phyloP scores from a whole-genome alignment of 139 green algal genomes.

The Eudorina sp. region DNA sequence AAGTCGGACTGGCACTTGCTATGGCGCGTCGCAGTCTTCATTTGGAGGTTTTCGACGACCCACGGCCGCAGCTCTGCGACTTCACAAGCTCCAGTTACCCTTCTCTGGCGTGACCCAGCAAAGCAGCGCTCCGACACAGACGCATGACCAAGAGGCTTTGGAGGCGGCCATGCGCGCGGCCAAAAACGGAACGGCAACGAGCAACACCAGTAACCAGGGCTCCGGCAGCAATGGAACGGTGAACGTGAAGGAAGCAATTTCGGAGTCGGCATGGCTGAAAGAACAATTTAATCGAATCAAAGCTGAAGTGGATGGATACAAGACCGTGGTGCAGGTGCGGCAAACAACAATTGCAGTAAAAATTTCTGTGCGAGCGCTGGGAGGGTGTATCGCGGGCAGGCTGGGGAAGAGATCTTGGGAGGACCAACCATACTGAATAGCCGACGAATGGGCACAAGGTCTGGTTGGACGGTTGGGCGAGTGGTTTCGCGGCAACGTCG shows the following conservation, averaged over 20 bases:
- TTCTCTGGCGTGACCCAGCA: background rate
- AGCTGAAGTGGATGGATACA: slow-evolving; percentile 1
- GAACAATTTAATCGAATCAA: slow-evolving; percentile 19
- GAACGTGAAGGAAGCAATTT: background rate
- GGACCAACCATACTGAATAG: too few relatives aligned
- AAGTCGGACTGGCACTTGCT: background rate
- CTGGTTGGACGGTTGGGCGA: too few relatives aligned
- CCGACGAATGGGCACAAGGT: too few relatives aligned
- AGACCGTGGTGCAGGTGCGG: too few relatives aligned
- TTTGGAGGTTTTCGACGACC: background rate
- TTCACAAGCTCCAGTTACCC: background rate
- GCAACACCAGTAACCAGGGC: too few relatives aligned
- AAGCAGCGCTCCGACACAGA: background rate
- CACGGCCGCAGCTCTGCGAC: background rate
- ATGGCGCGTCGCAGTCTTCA: background rate
- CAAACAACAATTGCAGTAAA: too few relatives aligned
- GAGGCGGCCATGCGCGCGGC: slow-evolving; percentile 20
- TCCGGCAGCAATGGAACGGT: background rate
- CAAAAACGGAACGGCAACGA: background rate
- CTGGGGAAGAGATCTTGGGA: too few relatives aligned
- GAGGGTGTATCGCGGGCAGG: too few relatives aligned
- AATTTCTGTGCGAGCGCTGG: too few relatives aligned
- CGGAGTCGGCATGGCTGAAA: background rate
- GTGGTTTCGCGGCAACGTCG: too few relatives aligned
- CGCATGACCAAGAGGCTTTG: background rate